A percentile compares a stretch with the other conserved stretches of the same genome.
Evolutionary conservation across 2,329 filamentous ascomycete species (phyloP).

Genomic region (Hysterium pulicare): DNA sequence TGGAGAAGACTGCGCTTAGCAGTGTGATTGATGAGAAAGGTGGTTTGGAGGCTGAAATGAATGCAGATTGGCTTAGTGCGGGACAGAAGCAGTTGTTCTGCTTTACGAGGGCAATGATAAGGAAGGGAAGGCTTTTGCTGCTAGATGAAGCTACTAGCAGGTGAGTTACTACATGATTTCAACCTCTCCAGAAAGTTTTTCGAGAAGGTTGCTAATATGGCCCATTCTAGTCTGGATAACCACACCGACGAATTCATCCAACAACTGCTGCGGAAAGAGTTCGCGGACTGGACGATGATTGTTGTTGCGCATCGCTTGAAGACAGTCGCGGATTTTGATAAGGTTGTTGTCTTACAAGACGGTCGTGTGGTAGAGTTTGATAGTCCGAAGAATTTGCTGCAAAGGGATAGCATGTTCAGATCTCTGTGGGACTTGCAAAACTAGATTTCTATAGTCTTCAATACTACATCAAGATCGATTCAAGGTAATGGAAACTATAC

Average conservation of each 20-base stretch:
- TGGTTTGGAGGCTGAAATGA: constrained; percentile 4
- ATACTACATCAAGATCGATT: no score
- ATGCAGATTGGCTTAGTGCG: background rate
- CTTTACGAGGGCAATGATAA: background rate
- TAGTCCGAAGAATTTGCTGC: constrained; percentile 12
- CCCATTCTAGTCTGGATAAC: constrained; percentile 14
- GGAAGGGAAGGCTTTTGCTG: background rate
- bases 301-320: constrained; percentile 26
- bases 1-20: constrained; percentile 27
- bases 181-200: background rate
- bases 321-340: constrained; percentile 21
- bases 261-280: constrained; percentile 14
- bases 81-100: constrained; percentile 61
- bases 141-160: background rate
- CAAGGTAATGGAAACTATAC: no score
- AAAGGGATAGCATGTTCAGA: no score
- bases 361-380: constrained; percentile 22
- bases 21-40: constrained; percentile 19
- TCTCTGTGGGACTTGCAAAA: no score
- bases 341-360: constrained; percentile 20
- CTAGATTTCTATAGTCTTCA: no score
- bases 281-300: constrained; percentile 17
- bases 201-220: constrained; percentile 2
- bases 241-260: constrained; percentile 19
- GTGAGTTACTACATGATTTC: background rate